These are phyloP conservation scores for Ogataea parapolymorpha DNA, from an alignment of 805 yeast species.

Conservation along the genomic window DNA sequence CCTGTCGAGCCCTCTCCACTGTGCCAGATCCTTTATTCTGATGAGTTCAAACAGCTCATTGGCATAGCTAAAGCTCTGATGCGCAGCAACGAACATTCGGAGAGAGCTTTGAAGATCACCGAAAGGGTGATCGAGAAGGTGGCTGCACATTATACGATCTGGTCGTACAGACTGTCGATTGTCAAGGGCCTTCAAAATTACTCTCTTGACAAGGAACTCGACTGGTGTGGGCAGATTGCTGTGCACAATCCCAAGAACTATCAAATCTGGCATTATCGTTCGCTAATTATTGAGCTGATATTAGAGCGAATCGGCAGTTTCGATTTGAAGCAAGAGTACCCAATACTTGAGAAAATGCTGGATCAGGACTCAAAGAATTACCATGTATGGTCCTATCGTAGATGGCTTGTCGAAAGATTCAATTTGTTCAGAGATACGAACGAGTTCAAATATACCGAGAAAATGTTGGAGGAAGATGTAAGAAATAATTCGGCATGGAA, in stretches of 20 bases:
- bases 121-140: constrained; percentile 58
- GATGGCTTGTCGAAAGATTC: constrained; percentile 71
- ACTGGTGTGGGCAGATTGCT: constrained; percentile 78
- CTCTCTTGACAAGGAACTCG: constrained; percentile 53
- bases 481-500: constrained; percentile 94
- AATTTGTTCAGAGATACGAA: constrained; percentile 39
- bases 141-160: constrained; percentile 90
- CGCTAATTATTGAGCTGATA: constrained; percentile 47
- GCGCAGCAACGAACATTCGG: constrained; percentile 56
- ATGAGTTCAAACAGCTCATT: constrained; percentile 62
- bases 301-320: constrained; percentile 24
- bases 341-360: constrained; percentile 64
- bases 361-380: constrained; percentile 84
- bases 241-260: constrained; percentile 82
- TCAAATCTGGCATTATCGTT: constrained; percentile 96
- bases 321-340: constrained; percentile 54
- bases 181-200: constrained; percentile 35
- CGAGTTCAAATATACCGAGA: constrained; percentile 52
- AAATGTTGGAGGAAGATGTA: constrained; percentile 56
- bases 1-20: constrained; percentile 26
- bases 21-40: constrained; percentile 68
- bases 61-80: constrained; percentile 61
- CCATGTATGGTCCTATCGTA: constrained; percentile 93
- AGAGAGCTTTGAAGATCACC: constrained; percentile 69
- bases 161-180: constrained; percentile 68